Base-by-base conservation (phyloP, 139 green algal genomes). In the Chlamydomonas schloesseri region DNA sequence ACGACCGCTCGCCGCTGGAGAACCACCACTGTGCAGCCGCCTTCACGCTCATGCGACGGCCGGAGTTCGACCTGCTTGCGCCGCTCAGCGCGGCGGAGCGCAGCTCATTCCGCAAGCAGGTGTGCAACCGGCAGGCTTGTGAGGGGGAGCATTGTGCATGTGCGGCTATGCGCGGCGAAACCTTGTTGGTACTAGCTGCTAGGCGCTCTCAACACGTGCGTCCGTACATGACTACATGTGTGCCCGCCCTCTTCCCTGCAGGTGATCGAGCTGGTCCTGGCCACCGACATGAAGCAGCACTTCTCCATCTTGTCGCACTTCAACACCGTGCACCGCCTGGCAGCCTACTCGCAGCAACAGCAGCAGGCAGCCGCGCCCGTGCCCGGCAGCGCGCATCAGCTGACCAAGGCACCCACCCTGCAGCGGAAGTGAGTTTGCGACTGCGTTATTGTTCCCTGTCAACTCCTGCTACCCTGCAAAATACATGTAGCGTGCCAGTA, bases 261-360 rank as follows among this genome's bases (percentile, higher is more conserved):
- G 34, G 71, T 90, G 26, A 93, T 92, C 31, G 88, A 92, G 18
- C 60, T 94, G 84, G 89, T 94, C 29, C 82, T 94, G 79, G 88
- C 82, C 8, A 94, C 91, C 9, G 91, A 94, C 82, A 94, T 94
- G 91, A 90, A 91, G 76, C 82, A 91, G 75, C 91, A 94, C 84
- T 92, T 92, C 64, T 73, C 87, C 55, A 89, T 93, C 46, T 53
- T 92, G 37, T 58, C 26, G 46, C 90, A 93, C 81, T 93, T 93
- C 87, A 90, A 87, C 42, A 91, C 90, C 5, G 81, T 93, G n/a
- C 90, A 93, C 84, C 81, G 89, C 34, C 75, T 90, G 18, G 42
- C 62, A 28, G 42, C 37, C 14, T 83, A 83, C 28, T 50, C 62
- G 17, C 42, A 50, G 42, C 42, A n/a, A n/a, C n/a, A 50, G 42